phyloP scores from a whole-genome alignment of 768 basidiomycete genomes.

The Galerina marginata region DNA sequence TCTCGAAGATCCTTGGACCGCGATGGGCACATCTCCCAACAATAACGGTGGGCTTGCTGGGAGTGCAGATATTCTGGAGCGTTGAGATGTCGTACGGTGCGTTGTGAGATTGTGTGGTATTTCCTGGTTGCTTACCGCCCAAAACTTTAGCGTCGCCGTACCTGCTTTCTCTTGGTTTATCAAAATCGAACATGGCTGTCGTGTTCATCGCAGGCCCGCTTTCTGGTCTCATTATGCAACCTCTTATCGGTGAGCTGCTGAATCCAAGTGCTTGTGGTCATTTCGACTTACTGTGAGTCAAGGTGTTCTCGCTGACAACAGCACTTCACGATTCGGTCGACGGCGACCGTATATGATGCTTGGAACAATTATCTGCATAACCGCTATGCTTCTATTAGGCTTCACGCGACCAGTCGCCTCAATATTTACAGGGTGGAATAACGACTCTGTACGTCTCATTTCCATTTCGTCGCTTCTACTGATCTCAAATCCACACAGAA shows the following conservation, averaged over 20 bases:
- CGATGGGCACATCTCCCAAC: conserved; percentile 67
- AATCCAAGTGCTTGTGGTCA: background rate
- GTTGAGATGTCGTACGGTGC: conserved; percentile 92
- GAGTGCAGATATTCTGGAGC: conserved; percentile 91
- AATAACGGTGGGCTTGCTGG: conserved; percentile 79
- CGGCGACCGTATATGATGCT: conserved; percentile 85
- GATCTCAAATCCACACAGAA: conserved; percentile 45
- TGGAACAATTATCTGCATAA: conserved; percentile 67
- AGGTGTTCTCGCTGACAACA: conserved; percentile 81
- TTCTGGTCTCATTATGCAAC: conserved; percentile 90
- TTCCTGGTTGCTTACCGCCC: background rate
- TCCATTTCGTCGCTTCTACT: background rate
- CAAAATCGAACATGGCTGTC: conserved; percentile 85
- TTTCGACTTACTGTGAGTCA: conserved; percentile 31
- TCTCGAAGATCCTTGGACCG: conserved; percentile 69
- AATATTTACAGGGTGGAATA: conserved; percentile 43
- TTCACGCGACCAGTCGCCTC: conserved; percentile 76
- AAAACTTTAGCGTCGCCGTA: conserved; percentile 72
- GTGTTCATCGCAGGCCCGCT: conserved; percentile 94
- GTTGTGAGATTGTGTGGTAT: conserved; percentile 20
- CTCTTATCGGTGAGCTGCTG: conserved; percentile 68
- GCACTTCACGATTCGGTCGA: conserved; percentile 82
- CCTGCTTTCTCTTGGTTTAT: conserved; percentile 84
- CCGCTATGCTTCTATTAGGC: conserved; percentile 82
- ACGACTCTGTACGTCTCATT: conserved; percentile 30